Evolutionary conservation across 1,139 yeast genomes (phyloP), one percentile per base, ranked within the genome.

Genomic region (Yamadazyma trypodendri): DNA sequence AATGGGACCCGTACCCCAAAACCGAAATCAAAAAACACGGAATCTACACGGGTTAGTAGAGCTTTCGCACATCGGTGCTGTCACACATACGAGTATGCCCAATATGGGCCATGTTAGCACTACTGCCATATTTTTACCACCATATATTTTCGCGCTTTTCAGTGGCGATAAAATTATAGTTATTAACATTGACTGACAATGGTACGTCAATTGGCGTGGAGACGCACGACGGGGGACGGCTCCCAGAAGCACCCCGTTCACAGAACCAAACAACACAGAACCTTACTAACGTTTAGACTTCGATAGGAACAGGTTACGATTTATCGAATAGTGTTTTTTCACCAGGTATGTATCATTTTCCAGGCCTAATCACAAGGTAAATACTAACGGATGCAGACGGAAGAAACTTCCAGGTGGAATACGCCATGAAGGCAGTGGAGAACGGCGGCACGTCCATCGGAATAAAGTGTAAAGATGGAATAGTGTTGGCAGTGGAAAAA

Each of bases 271-370:
- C 6, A 9, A 23, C 5, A 23, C n/a, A 6, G 28, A 6, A 8
- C 21, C 12, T 34, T 46, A 49, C 52, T 51, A 51, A 51, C 55
- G 29, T 22, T 29, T 35, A 55, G 65, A 86, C 97, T 32, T 89
- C 97, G 38, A 89, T 90, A 56, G 97, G 97, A 54, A 90, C 97
- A 23, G 97, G 97, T 25, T 90, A 90, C 77, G 97, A 90, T 72
- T 79, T 90, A 59, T 87, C 96, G 33, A 90, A 90, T 69, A 84
- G 95, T 68, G 95, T 89, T 43, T 85, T 85, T 61, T 70, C 76
- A 34, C 76, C 75, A 50, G 50, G 50, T 46, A 46, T 46, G 50
- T 46, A 38, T 12, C 61, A n/a, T n/a, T n/a, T n/a, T n/a, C n/a
- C n/a, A n/a, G 21, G 21, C 21, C 21, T 8, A 6, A 18, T 18